Base-by-base conservation (phyloP, 148 eudicot species). In the Linanthus parryae region DNA sequence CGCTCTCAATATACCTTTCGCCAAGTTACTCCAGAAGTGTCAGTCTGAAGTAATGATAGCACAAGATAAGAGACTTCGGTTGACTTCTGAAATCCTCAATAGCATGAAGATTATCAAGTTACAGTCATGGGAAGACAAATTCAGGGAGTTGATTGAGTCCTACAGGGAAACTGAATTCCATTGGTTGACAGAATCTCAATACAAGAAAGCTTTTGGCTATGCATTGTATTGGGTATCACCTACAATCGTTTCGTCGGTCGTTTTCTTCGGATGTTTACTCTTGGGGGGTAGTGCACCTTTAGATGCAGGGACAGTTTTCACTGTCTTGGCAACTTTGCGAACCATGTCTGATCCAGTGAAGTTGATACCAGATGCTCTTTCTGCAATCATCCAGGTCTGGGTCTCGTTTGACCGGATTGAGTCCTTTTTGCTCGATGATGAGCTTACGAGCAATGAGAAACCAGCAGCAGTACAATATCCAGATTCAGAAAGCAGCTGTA, bases 101-200 rank as follows among this genome's bases (percentile, higher is more conserved):
- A 79, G 57, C 44, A 83, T 83, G 82, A 79, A 76, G 40, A 68
- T 83, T 40, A 76, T 83, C 47, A 83, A 83, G 75, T 54, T 83
- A 57, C 83, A 79, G 41, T 73, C 85, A 3, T 83, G 91, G 91
- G 91, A 83, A 58, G 73, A 66, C 3, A 67, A 79, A 14, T 83
- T 83, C 69, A 73, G 63, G 59, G 52, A 66, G 17, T n/a, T 73
- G 59, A 43, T 73, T 2, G 73, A 73, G 23, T 62, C 78, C 12
- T 52, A 50, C 26, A 57, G 90, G 53, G 66, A 69, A 7, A 58
- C 28, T 13, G 91, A 83, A 53, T 66, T 80, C 51, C 69, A 64
- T 45, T 74, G 75, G 82, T 52, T 83, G 37, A 24, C 63, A 11
- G 44, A 58, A 53, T 49, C 74, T 10, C 80, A 63, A 56, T 48